A percentile compares a stretch with the other conserved stretches of the same genome.
Evolutionary conservation across 2,329 filamentous ascomycete genomes (phyloP).

Genomic region (Colletotrichum gloeosporioides): DNA sequence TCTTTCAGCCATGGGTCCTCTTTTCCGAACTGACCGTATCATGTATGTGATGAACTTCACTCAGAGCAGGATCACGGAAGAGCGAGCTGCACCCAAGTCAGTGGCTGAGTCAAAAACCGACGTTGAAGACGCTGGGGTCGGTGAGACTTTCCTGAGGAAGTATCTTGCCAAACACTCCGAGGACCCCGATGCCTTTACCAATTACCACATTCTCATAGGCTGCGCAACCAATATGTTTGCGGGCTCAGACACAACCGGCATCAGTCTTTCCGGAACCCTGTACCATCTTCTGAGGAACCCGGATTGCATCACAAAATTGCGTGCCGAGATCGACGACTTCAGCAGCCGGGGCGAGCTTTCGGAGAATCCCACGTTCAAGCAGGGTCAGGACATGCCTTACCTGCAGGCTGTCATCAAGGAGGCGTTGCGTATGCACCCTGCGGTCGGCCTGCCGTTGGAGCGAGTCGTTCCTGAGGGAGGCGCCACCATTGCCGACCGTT

Average conservation of each 20-base stretch:
- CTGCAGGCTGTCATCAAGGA: slow-evolving; percentile 60
- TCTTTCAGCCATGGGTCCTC: slow-evolving; percentile 31
- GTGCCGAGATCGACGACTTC: slow-evolving; percentile 27
- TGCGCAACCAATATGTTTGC: slow-evolving; percentile 40
- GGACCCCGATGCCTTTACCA: slow-evolving; percentile 46
- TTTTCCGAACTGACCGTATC: slow-evolving; percentile 10
- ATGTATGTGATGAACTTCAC: slow-evolving; percentile 32
- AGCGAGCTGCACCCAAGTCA: slow-evolving; percentile 22
- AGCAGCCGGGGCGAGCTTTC: slow-evolving; percentile 19
- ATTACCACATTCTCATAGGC: slow-evolving; percentile 34
- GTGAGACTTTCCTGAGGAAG: slow-evolving; percentile 44
- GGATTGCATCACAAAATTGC: slow-evolving; percentile 23
- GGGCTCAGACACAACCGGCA: slow-evolving; percentile 52
- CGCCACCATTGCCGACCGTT: slow-evolving; percentile 38
- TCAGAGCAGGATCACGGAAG: slow-evolving; percentile 33
- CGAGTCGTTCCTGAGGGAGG: slow-evolving; percentile 52
- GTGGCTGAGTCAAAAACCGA: slow-evolving; percentile 11
- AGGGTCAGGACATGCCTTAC: slow-evolving; percentile 50
- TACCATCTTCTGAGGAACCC: slow-evolving; percentile 46
- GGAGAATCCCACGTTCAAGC: slow-evolving; percentile 34
- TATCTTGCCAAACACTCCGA: slow-evolving; percentile 43
- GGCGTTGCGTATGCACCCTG: slow-evolving; percentile 54
- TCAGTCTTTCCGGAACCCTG: slow-evolving; percentile 49
- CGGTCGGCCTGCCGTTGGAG: slow-evolving; percentile 53
- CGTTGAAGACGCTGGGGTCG: slow-evolving; percentile 24